A percentile compares a stretch with the other conserved stretches of the same genome.
phyloP scores from a whole-genome alignment of 2,329 filamentous ascomycete genomes.

The Cordyceps farinosa region DNA sequence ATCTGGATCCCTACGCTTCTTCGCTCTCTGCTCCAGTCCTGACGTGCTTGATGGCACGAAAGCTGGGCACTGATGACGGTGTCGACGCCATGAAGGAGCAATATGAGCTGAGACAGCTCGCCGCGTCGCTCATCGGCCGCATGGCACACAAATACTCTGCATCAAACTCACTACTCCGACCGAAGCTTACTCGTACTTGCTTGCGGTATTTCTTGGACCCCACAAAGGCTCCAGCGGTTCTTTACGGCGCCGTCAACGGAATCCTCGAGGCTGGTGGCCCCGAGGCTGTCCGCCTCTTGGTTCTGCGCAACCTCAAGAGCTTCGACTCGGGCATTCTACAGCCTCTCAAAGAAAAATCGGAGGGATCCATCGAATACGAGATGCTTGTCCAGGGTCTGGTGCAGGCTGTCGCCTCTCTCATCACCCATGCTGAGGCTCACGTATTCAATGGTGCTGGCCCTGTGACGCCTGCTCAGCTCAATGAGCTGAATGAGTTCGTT shows the following conservation, averaged over 20 bases:
- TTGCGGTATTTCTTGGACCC: conserved; percentile 90
- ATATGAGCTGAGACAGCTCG: conserved; percentile 79
- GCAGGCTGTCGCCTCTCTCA: conserved; percentile 48
- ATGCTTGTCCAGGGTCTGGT: conserved; percentile 55
- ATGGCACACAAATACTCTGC: conserved; percentile 79
- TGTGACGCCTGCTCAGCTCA: conserved; percentile 35
- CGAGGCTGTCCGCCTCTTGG: conserved; percentile 54
- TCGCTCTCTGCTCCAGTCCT: conserved; percentile 79
- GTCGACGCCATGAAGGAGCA: conserved; percentile 56
- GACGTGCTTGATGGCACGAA: conserved; percentile 79
- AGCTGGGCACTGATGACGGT: conserved; percentile 61
- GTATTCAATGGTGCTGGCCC: conserved; percentile 37
- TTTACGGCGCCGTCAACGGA: conserved; percentile 85
- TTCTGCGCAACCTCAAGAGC: conserved; percentile 53
- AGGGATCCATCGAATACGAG: conserved; percentile 49
- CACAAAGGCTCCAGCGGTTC: conserved; percentile 73
- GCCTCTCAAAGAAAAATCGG: conserved; percentile 50
- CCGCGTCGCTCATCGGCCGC: conserved; percentile 74
- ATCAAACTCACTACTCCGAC: conserved; percentile 76
- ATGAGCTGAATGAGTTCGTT: conserved; percentile 51
- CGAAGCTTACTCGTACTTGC: conserved; percentile 87
- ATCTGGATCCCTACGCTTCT: conserved; percentile 59
- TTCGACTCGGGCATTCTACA: conserved; percentile 53
- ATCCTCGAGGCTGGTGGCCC: conserved; percentile 71
- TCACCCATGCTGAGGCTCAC: conserved; percentile 33